A percentile compares a stretch with the other conserved stretches of the same genome.
These are phyloP conservation scores for Keqinozyma sinolaborantium DNA, from an alignment of 1,139 yeast species.

Conservation along the genomic window DNA sequence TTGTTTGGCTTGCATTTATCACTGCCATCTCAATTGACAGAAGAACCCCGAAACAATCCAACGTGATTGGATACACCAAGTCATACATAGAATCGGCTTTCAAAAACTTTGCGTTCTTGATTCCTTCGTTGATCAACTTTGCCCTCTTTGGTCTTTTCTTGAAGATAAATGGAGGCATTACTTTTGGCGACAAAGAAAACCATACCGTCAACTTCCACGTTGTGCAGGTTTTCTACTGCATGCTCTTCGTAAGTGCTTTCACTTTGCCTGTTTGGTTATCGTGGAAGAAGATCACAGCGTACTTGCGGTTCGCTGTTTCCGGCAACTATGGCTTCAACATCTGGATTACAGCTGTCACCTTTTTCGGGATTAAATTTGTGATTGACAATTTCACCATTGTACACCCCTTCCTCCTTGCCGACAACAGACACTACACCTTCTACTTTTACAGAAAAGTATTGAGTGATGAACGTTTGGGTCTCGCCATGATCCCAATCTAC, in stretches of 20 bases:
- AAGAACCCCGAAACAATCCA: conserved; percentile 15
- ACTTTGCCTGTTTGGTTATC: conserved; percentile 72
- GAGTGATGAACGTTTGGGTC: conserved; percentile 34
- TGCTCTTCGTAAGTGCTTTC: conserved; percentile 56
- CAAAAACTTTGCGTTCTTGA: conserved; percentile 19
- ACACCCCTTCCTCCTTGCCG: conserved; percentile 91
- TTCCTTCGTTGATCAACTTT: conserved; percentile 57
- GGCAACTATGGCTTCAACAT: conserved; percentile 14
- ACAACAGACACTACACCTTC: conserved; percentile 90
- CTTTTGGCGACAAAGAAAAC: conserved; percentile 86
- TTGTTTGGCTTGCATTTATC: conserved; percentile 78
- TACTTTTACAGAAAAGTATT: conserved; percentile 72
- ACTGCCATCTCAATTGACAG: conserved; percentile 54
- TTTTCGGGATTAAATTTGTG: conserved; percentile 38
- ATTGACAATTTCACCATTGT: conserved; percentile 64
- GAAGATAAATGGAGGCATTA: conserved; percentile 67
- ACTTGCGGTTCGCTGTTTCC: conserved; percentile 23
- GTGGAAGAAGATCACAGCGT: conserved; percentile 27
- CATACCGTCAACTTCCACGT: conserved; percentile 70
- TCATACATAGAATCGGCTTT: conserved; percentile 15
- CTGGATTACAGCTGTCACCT: conserved; percentile 14
- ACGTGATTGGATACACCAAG: conserved; percentile 1
- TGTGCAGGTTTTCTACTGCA: conserved; percentile 80
- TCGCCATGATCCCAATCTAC: conserved; percentile 60
- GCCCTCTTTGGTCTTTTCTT: conserved; percentile 54